phyloP scores from a whole-genome alignment of 1,284 basidiomycete species.

The Volvariella surrecta region DNA sequence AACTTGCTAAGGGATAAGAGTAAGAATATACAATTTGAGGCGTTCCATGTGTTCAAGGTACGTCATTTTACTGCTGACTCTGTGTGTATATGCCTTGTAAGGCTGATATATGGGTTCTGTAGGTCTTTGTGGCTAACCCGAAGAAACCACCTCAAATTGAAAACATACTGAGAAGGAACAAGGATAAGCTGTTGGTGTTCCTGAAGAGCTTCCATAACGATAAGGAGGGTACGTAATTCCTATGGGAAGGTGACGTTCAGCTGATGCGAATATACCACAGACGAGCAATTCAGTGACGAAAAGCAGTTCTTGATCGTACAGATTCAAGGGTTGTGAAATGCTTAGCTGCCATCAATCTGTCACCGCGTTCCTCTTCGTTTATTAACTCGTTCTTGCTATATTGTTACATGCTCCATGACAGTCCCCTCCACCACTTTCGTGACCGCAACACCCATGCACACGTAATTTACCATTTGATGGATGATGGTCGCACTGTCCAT shows the following conservation, averaged over 20 bases:
- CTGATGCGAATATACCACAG: constrained; percentile 31
- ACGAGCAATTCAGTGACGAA: constrained; percentile 96
- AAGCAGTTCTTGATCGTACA: constrained; percentile 94
- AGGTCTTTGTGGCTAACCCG: constrained; percentile 98
- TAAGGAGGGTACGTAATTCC: constrained; percentile 71
- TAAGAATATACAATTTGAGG: constrained; percentile 99
- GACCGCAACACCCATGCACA: too few relatives aligned
- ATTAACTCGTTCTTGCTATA: too few relatives aligned
- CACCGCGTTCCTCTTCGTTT: too few relatives aligned
- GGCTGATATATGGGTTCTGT: not conserved
- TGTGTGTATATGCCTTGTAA: constrained; percentile 4
- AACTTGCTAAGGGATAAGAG: constrained; percentile 95
- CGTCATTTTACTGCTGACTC: constrained; percentile 6
- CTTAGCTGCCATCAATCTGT: not conserved
- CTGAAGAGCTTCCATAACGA: constrained; percentile 95
- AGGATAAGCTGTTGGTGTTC: constrained; percentile 88
- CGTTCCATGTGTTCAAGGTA: constrained; percentile 99
- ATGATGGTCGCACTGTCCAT: too few relatives aligned
- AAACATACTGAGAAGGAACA: constrained; percentile 84
- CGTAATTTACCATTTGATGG: too few relatives aligned
- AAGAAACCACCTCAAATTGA: constrained; percentile 98
- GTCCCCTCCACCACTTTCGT: too few relatives aligned
- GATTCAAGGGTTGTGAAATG: constrained; percentile 70
- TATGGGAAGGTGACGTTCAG: not conserved
- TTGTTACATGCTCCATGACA: too few relatives aligned